Evolutionary conservation across 2,329 filamentous ascomycete species (phyloP).

Genomic region (Blastomyces percursus): DNA sequence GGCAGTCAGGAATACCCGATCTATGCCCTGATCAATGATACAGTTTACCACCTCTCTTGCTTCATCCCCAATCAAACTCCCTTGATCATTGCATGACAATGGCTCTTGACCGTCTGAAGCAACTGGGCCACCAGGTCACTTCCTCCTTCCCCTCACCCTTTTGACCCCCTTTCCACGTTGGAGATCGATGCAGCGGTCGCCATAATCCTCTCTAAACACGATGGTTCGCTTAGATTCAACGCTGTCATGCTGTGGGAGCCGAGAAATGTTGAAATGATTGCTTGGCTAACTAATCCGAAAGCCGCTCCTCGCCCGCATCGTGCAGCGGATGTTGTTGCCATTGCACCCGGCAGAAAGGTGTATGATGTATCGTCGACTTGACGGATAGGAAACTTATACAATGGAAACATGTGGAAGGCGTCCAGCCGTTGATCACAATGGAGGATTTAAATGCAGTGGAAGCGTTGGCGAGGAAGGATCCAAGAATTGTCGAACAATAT

Average conservation of each 20-base stretch:
- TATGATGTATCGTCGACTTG: conserved; percentile 71
- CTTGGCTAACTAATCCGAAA: conserved; percentile 60
- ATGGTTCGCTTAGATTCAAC: conserved; percentile 65
- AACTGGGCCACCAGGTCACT: conserved; percentile 51
- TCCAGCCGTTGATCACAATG: conserved; percentile 85
- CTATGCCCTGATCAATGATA: neutral
- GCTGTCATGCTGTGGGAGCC: conserved; percentile 77
- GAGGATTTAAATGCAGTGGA: conserved; percentile 80
- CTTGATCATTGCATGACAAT: conserved; percentile 25
- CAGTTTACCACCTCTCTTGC: neutral
- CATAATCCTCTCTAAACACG: conserved; percentile 58
- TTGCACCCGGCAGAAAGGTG: conserved; percentile 65
- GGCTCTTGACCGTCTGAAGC: conserved; percentile 54
- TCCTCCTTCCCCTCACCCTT: conserved; percentile 54
- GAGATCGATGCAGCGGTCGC: conserved; percentile 65
- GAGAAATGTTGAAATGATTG: conserved; percentile 70
- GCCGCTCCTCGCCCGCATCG: conserved; percentile 53
- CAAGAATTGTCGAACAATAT: conserved; percentile 85
- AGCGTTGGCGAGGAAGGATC: conserved; percentile 60
- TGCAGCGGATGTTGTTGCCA: conserved; percentile 72
- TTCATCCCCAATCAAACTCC: neutral
- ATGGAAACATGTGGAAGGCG: conserved; percentile 65
- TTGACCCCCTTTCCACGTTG: conserved; percentile 60
- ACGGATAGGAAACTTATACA: conserved; percentile 53
- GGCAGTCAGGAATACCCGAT: neutral